These are phyloP conservation scores for Fusarium nygamai DNA, from an alignment of 2,329 filamentous ascomycete genomes.

Conservation along the genomic window DNA sequence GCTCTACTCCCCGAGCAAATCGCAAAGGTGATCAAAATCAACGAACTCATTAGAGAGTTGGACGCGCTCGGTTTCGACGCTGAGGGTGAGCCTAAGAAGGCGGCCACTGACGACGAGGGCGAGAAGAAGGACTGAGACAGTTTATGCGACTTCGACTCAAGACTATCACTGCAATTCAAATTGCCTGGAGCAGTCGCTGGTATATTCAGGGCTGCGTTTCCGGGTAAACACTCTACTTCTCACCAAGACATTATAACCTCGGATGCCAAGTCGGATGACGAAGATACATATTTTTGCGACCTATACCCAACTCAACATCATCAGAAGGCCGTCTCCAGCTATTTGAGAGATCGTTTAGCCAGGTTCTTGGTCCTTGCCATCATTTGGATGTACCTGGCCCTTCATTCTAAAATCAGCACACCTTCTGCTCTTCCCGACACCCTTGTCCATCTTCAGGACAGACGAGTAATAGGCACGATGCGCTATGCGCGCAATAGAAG, in stretches of 20 bases:
- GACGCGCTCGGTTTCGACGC: slow-evolving; percentile 85
- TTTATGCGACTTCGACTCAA: background rate
- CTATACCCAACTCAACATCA: background rate
- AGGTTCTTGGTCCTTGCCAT: background rate
- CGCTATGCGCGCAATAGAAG: background rate
- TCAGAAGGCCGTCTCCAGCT: background rate
- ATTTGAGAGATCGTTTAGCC: background rate
- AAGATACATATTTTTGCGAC: background rate
- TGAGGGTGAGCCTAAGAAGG: slow-evolving; percentile 70
- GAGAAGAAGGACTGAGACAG: slow-evolving; percentile 40
- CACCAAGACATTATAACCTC: background rate
- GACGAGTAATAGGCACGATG: background rate
- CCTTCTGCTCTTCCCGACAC: background rate
- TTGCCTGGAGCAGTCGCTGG: background rate
- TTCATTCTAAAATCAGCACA: background rate
- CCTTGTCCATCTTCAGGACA: background rate
- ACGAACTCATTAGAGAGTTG: slow-evolving; percentile 89
- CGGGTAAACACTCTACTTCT: background rate
- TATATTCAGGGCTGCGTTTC: background rate
- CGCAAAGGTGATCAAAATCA: slow-evolving; percentile 97
- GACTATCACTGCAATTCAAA: background rate
- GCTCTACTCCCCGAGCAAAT: slow-evolving; percentile 91
- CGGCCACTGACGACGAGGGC: slow-evolving; percentile 4
- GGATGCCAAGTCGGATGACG: background rate
- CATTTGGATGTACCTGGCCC: background rate